phyloP scores from a whole-genome alignment of 495 filamentous ascomycete species.

The Aspergillus olivimuriae region DNA sequence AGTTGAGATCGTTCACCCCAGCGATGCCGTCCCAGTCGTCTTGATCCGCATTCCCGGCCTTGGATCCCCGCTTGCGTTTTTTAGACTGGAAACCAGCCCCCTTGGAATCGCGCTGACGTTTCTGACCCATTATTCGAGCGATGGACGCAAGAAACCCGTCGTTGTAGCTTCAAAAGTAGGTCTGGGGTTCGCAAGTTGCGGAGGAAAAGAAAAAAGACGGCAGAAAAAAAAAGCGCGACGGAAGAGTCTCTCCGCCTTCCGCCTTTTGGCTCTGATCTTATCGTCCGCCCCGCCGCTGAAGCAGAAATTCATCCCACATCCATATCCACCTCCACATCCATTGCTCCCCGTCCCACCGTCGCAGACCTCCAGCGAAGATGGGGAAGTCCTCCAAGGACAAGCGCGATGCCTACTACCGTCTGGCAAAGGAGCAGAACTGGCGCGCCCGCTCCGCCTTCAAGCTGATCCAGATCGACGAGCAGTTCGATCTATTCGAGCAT shows the following conservation, averaged over 20 bases:
- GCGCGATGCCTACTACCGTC: slow-evolving; percentile 92
- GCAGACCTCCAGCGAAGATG: slow-evolving; percentile 45
- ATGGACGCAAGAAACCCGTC: not conserved
- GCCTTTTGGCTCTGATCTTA: slow-evolving; percentile 8
- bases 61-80: slow-evolving; percentile 43
- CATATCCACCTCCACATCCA: not conserved
- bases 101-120: slow-evolving; percentile 43
- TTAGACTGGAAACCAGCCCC: slow-evolving; percentile 24
- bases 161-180: too few species aligned
- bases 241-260: slow-evolving; percentile 25
- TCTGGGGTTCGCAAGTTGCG: too few species aligned
- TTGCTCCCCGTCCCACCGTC: not conserved
- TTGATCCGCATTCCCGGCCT: slow-evolving; percentile 12
- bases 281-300: slow-evolving; percentile 10
- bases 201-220: slow-evolving; percentile 3
- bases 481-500: slow-evolving; percentile 84
- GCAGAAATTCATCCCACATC: slow-evolving; percentile 4
- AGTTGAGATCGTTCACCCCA: slow-evolving; percentile 62
- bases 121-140: slow-evolving; percentile 31
- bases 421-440: slow-evolving; percentile 98
- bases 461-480: slow-evolving; percentile 90
- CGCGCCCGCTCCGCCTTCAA: slow-evolving; percentile 95
- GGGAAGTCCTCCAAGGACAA: slow-evolving; percentile 99
- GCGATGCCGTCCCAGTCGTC: slow-evolving; percentile 23
- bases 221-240: slow-evolving; percentile 37